Conservation (phyloP, 805 yeast species). For the Metschnikowia lachancei region DNA sequence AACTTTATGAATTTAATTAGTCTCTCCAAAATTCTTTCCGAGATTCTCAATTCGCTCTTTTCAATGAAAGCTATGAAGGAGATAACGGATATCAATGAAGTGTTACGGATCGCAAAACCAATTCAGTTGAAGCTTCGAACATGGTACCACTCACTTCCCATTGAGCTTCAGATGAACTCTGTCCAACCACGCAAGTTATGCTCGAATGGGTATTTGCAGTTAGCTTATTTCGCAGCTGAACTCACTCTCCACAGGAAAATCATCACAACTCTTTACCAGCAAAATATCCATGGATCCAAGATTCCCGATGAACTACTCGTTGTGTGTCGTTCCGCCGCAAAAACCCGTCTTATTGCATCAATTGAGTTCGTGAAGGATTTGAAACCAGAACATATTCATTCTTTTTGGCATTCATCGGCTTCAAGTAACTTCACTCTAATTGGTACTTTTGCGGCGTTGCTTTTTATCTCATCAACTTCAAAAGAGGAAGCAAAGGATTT, state of each 20-base stretch:
- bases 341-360: conserved; percentile 75
- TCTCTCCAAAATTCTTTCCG: conserved; percentile 64
- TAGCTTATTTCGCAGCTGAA: conserved; percentile 88
- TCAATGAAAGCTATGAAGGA: conserved; percentile 63
- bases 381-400: conserved; percentile 77
- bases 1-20: conserved; percentile 68
- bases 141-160: conserved; percentile 76
- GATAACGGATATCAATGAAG: conserved; percentile 58
- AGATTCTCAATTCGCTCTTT: conserved; percentile 68
- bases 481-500: conserved; percentile 63
- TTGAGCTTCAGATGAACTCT: conserved; percentile 59
- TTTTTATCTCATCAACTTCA: conserved; percentile 62
- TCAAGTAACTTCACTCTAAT: conserved; percentile 75
- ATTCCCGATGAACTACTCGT: conserved; percentile 37
- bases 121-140: conserved; percentile 65
- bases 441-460: conserved; percentile 82
- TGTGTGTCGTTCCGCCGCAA: conserved; percentile 85
- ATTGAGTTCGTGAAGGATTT: conserved; percentile 73
- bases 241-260: conserved; percentile 80
- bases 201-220: conserved; percentile 73
- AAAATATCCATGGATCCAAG: conserved; percentile 29
- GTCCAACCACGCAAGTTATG: conserved; percentile 61
- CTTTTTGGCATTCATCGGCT: conserved; percentile 88
- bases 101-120: conserved; percentile 77
- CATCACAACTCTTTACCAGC: conserved; percentile 50